Base-by-base conservation (phyloP, 1,139 yeast genomes). In the Kluyveromyces sp. region DNA sequence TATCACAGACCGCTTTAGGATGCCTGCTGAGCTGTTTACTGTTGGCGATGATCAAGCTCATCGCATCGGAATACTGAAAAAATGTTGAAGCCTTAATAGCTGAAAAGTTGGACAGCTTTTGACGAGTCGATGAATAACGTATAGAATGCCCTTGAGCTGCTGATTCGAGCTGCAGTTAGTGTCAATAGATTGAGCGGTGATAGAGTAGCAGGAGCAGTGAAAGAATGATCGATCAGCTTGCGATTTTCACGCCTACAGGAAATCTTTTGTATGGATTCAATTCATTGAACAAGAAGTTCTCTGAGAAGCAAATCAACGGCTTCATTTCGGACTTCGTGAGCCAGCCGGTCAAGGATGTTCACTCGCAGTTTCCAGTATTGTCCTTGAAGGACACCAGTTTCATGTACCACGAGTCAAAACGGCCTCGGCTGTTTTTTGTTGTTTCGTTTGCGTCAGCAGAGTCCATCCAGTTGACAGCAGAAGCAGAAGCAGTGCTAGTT, bases 231-330 rank as follows among this genome's bases (percentile, higher is more conserved):
- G 83, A 76, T 49, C 77, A 75, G 51, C 68, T 78, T 47, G 61
- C 73, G 11, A 68, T 80, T 1, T 78, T 79, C 62, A 70, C 77
- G 2, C 70, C 75, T 1, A 73, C 78, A 8, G 87, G 87, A 0
- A 64, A 73, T 18, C 82, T 80, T 12, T 63, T 76, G 16, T 80
- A 76, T 71, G 70, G 71, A 49, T 67, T 69, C 46, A 58, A 56
- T 39, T 67, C 74, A 32, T 63, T 67, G 8, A 69, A 72, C 39
- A 68, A 67, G 44, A 67, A 74, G 31, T 67, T 77, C 15, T 61
- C 77, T 39, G 80, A 78, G 52, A 55, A 71, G 4, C 70, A 79
- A 43, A 69, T 80, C 42, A 68, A 73, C 39, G 69, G 73, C 25
- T 69, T 80, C 52, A 69, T 80, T 40, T 53, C 61, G 18, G 65